Evolutionary conservation across 2,329 filamentous ascomycete genomes (phyloP), one percentile per base, ranked within the genome.

Genomic region (Penicillium sp.): DNA sequence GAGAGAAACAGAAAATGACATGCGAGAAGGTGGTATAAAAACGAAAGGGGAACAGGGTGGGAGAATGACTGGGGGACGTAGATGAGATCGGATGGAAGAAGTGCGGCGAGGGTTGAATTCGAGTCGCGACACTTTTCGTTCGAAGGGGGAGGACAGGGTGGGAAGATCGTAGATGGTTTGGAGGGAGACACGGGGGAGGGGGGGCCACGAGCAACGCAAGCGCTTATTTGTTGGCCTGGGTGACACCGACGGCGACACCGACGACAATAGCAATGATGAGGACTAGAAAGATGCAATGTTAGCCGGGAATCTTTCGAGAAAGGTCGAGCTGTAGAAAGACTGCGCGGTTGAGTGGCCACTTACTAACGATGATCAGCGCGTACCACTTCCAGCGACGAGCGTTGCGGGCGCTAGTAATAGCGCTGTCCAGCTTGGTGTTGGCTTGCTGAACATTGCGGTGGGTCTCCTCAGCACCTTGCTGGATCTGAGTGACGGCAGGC

Each of bases 311-410:
- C 19, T 16, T 49, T 38, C 49, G 38, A 22, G 45, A 38, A 53
- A 11, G 52, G n/a, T 14, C 35, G 14, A 37, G 35, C 35, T 37
- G 35, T 13, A 4, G 28, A 3, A 35, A 25, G 16, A 28, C 25
- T 66, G 66, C 57, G 13, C 19, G 49, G 33, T 30, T 10, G 52
- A 45, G n/a, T 35, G 16, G 40, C 30, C 68, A 86, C 84, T 79
- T 75, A 84, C 81, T 80, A 69, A 83, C 80, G 72, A 97, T 92
- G 71, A 89, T 88, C 68, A 97, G 80, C 83, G 93, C 97, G 76
- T 91, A 93, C 93, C 93, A 97, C 90, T 97, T 97, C 92, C 96
- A 96, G 81, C 88, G 91, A 69, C 91, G 85, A 54, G 90, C 91
- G 69, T 87, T 86, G 75, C 89, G 84, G 8, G 94, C 94, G 68